Percentiles rank a stretch among this genome's conserved stretches.
Evolutionary conservation across 192 early-diverging fungal species (phyloP).

Genomic region (Podila epigama): DNA sequence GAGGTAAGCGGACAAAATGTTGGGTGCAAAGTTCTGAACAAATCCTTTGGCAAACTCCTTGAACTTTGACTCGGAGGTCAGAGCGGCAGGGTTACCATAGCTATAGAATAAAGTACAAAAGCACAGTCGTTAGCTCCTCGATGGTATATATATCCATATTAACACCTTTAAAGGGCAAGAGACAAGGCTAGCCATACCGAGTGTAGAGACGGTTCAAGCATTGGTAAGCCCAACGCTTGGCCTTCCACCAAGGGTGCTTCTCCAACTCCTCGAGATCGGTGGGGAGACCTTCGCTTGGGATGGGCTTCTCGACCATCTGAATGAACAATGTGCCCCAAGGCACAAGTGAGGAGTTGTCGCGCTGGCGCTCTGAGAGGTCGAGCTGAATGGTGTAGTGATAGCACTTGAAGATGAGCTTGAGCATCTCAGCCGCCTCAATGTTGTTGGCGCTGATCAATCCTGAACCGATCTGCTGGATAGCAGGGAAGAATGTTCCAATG

Average conservation of each 20-base stretch:
- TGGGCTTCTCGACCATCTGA: conserved; percentile 77
- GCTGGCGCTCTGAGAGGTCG: conserved; percentile 65
- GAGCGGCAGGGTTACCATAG: conserved; percentile 69
- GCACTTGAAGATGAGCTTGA: conserved; percentile 84
- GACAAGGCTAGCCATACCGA: too few species aligned
- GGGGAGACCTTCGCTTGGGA: conserved; percentile 63
- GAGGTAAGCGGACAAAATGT: conserved; percentile 85
- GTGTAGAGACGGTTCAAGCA: conserved; percentile 86
- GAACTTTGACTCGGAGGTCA: conserved; percentile 60
- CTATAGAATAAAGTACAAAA: neutral
- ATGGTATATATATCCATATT: too few species aligned
- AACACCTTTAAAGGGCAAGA: too few species aligned
- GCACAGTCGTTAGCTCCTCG: neutral
- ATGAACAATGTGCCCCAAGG: conserved; percentile 92
- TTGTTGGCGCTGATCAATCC: conserved; percentile 66
- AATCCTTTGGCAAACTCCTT: conserved; percentile 83
- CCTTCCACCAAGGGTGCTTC: conserved; percentile 89
- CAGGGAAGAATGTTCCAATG: conserved; percentile 78
- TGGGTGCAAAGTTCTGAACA: conserved; percentile 86
- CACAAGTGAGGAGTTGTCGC: conserved; percentile 73
- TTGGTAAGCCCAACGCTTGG: conserved; percentile 94
- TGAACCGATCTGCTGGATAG: conserved; percentile 79
- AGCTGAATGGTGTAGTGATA: conserved; percentile 77
- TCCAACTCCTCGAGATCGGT: conserved; percentile 76
- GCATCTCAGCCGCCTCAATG: conserved; percentile 82